Base-by-base conservation (phyloP, 2,329 filamentous ascomycete genomes). In the Didymosphaeria variabile region DNA sequence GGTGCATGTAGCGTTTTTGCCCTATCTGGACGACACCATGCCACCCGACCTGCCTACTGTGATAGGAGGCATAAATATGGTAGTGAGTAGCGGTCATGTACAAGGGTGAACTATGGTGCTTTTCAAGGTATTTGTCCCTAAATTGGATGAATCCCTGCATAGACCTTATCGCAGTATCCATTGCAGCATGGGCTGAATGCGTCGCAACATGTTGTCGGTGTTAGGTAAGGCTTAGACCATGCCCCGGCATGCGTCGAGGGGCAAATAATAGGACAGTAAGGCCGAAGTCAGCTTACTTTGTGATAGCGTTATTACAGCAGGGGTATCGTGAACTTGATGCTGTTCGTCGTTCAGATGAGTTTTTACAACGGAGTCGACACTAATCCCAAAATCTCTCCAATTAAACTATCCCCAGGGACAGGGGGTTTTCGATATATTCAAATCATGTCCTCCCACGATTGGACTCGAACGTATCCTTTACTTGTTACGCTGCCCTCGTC, bases 401-500 rank as follows among this genome's bases (percentile, higher is more conserved):
- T 50, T 32, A 32, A 32, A 56, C n/a, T 26, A 56, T 29, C 53
- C 53, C 12, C 45, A 56, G 53, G 10, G 31, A 34, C 31, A 34
- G 10, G 31, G 31, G 31, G 31, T 34, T 6, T 34, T 34, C 31
- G n/a, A 50, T 49, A 57, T 49, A 50, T 49, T 29, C 55, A 50
- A 19, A 57, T 47, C 55, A 57, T 49, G 42, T 47, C 49, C 45
- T 57, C 45, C 55, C 13, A 34, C 21, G 23, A 49, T 47, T 57
- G 31, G 55, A 57, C 55, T 36, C 23, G 12, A 49, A 5, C 45
- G 19, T 49, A 49, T 13, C 15, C 55, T 49, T 57, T 40, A 57
- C 45, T 57, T 57, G 42, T 34, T 57, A 57, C 55, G 49, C 55
- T 57, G 19, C 49, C n/a, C 19, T 52, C 49, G n/a, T 52, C 49